Base-by-base conservation (phyloP, 345 rosid species). In the Eucalyptus regnans region DNA sequence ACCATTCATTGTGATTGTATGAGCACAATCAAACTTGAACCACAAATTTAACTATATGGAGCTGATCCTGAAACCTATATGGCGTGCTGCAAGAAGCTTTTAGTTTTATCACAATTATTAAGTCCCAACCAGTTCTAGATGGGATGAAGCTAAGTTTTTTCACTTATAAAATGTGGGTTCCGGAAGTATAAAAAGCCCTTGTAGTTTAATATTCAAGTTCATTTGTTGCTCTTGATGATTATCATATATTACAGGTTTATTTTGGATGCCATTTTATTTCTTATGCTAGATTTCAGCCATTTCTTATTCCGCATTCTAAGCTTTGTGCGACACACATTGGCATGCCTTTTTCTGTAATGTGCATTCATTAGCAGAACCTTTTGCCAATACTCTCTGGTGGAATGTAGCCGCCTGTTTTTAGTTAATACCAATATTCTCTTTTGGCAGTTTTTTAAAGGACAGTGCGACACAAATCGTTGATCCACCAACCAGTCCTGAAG, bases 401-500 rank as follows among this genome's bases (percentile, higher is more conserved):
- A 41, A 76, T 76, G 7, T 20, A 41, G 29, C 84, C 5, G 29
- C 27, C 84, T 37, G 29, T 76, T 76, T 76, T 41, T 20, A 76
- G 48, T 76, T 76, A 52, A 52, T 25, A 22, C 29, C 48, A 37
- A 10, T 41, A 41, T 76, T 25, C 12, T 41, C 23, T 76, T 44
- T 66, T 86, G 84, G 79, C 89, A 97, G 99, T 83, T 92, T 96
- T 90, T 76, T 93, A 68, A 96, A 95, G 95, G 92, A 94, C 86
- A 91, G 93, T 56, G 86, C 95, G 7, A 92, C 97, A 9, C 95
- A 96, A 91, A 93, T 96, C 54, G 92, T 95, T 85, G 98, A 97
- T 91, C 94, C 96, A 25, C 95, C 97, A 25, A 87, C 96, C 79
- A 87, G 91, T 4, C 90, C 88, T 20, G 93, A 94, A 44, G 96